These are phyloP conservation scores for Rhizopus sp. DNA, from an alignment of 371 early-diverging fungal genomes.

Conservation along the genomic window DNA sequence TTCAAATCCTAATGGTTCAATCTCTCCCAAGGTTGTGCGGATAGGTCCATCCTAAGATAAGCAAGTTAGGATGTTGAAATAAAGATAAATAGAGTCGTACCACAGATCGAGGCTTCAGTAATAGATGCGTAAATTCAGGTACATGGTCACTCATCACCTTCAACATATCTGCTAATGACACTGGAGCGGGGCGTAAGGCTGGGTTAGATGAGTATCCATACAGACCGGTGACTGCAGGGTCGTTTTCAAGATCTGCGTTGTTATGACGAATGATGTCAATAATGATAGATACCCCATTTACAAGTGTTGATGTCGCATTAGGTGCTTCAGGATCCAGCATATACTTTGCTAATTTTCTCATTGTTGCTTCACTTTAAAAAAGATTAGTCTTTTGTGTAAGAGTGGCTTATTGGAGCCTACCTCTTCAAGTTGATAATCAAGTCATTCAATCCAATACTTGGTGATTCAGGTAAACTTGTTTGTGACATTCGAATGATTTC, in stretches of 20 bases:
- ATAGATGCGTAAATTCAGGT: constrained; percentile 62
- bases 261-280: constrained; percentile 95
- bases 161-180: constrained; percentile 79
- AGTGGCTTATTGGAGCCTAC: constrained; percentile 21
- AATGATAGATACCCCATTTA: constrained; percentile 89
- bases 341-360: constrained; percentile 72
- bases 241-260: constrained; percentile 55
- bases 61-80: not conserved
- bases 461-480: constrained; percentile 67
- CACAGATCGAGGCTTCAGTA: constrained; percentile 59
- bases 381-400: not conserved
- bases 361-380: constrained; percentile 57
- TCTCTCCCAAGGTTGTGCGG: constrained; percentile 67
- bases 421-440: constrained; percentile 78
- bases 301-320: constrained; percentile 77
- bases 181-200: constrained; percentile 18
- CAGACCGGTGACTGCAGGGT: constrained; percentile 28
- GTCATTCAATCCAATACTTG: constrained; percentile 66
- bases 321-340: constrained; percentile 85
- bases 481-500: constrained; percentile 90
- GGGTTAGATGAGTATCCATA: constrained; percentile 23
- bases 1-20: constrained; percentile 87
- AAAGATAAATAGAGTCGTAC: constrained; percentile 26
- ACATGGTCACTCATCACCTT: constrained; percentile 73
- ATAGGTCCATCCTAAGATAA: constrained; percentile 45